These are phyloP conservation scores for Aureobasidium sp. DNA, from an alignment of 2,329 filamentous ascomycete genomes.

Conservation along the genomic window DNA sequence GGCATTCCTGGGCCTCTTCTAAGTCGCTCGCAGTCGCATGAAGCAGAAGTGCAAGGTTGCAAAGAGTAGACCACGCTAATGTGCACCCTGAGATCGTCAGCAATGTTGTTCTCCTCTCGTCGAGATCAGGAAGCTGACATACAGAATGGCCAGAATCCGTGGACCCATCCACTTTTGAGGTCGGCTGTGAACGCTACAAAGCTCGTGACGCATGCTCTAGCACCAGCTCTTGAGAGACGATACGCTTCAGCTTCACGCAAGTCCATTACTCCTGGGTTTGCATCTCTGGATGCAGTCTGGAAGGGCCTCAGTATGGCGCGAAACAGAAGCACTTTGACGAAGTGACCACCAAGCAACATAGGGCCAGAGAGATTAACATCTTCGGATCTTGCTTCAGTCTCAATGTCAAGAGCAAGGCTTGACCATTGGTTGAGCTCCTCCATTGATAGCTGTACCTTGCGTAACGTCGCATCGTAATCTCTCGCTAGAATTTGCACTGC, in stretches of 20 bases:
- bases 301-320: background rate
- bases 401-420: background rate
- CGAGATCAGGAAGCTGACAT: background rate
- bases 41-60: background rate
- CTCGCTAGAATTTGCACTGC: background rate
- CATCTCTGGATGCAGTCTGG: background rate
- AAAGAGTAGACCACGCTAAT: background rate
- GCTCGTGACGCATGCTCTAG: background rate
- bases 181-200: background rate
- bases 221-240: background rate
- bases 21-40: background rate
- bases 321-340: slow-evolving; percentile 50
- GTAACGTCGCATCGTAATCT: background rate
- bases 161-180: background rate
- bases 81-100: background rate
- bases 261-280: background rate
- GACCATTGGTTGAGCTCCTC: background rate
- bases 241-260: background rate
- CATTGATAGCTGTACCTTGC: background rate
- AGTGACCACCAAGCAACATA: slow-evolving; percentile 14
- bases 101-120: too few species aligned
- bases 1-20: background rate
- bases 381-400: background rate
- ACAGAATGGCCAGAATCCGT: background rate
- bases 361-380: background rate